Conservation (phyloP, 2,329 filamentous ascomycete genomes). For the Talaromyces albobiverticillius region DNA sequence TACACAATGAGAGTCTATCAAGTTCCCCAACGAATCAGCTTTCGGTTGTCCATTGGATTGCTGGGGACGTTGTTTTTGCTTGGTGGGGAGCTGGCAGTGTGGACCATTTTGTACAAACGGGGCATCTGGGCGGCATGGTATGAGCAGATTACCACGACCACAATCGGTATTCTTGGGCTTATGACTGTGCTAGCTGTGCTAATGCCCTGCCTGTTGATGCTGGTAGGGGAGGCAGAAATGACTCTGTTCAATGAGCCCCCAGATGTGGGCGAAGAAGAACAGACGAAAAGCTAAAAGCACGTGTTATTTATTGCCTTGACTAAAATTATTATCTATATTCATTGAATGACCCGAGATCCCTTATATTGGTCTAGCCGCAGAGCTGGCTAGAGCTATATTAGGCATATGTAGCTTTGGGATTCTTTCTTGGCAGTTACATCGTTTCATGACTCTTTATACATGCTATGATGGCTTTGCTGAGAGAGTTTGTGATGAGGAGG, state of each 20-base stretch:
- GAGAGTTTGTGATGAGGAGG: no score
- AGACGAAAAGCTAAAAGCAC: background rate
- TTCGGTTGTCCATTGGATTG: constrained; percentile 1
- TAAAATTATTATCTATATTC: no score
- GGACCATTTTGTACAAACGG: background rate
- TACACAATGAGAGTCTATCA: background rate
- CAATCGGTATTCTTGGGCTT: background rate
- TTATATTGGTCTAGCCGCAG: no score
- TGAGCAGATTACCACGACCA: background rate
- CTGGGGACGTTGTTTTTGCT: background rate
- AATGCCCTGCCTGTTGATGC: constrained; percentile 1
- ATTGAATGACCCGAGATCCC: no score
- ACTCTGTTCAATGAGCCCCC: background rate
- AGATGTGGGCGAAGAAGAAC: background rate
- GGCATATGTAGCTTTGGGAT: no score
- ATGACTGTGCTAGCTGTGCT: background rate
- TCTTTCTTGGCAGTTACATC: no score
- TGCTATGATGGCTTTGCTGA: no score
- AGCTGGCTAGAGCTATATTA: no score
- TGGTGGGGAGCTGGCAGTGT: background rate
- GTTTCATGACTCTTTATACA: no score
- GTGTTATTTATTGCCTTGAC: no score
- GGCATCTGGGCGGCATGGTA: background rate
- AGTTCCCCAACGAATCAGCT: background rate
- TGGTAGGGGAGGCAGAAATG: background rate